Base-by-base conservation (phyloP, 2,329 filamentous ascomycete genomes). In the Aspergillus terreus region DNA sequence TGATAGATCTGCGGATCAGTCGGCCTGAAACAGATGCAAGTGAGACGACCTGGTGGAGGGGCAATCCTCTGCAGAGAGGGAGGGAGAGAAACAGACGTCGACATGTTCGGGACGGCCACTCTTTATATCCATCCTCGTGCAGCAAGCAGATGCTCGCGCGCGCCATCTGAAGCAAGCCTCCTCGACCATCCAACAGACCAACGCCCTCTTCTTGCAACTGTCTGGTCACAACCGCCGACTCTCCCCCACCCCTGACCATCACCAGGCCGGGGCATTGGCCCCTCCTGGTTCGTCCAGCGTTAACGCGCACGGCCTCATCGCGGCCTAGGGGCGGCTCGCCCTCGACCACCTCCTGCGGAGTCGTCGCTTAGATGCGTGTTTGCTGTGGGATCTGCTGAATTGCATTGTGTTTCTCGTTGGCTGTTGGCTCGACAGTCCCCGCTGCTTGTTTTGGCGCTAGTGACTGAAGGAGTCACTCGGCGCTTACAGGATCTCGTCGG, bases 261-360 rank as follows among this genome's bases (percentile, higher is more conserved):
- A 32, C 40, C 40, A 35, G 12, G 14, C n/a, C 15, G 14, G 30
- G 36, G 30, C 33, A 46, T 48, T 32, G 35, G 48, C 33, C 46
- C 42, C 43, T 57, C 48, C 41, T 57, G 55, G 52, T 61, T 61
- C 50, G 53, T 49, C 46, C 46, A 48, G 47, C 43, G 46, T 55
- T 57, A 51, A 55, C 53, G 58, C 60, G 53, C 50, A 49, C 52
- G 46, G 52, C 49, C 45, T 47, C 52, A 40, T 19, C 40, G 42
- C 30, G 14, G 54, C 43, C 17, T 50, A 51, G 43, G 38, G 55
- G 58, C 58, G 54, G 55, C 51, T 55, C 55, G 55, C 50, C 45
- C 53, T 35, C 41, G 21, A 19, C 9, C 23, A 17, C n/a, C 33
- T 27, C 44, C 44, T 25, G 17, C 30, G 11, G 38, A 43, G 5